Percentiles rank a stretch among this genome's conserved stretches.
These are phyloP conservation scores for Cucurbita maxima DNA, from an alignment of 306 rosid species.

Conservation along the genomic window DNA sequence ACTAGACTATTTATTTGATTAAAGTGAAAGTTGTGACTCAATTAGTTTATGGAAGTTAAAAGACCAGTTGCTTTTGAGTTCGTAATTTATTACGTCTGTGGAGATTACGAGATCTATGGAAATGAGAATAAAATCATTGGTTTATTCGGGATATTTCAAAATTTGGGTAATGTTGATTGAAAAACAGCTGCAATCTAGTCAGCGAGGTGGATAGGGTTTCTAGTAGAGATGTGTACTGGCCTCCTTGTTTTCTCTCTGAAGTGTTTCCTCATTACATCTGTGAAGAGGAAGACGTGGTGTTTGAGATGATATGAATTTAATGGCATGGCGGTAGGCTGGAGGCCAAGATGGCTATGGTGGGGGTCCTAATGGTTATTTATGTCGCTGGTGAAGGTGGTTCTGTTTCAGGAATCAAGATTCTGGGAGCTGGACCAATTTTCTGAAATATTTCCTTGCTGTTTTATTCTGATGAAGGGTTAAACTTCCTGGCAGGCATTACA, in stretches of 20 bases:
- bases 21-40: not conserved
- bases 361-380: slow-evolving; percentile 8
- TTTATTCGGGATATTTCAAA: not conserved
- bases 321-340: not conserved
- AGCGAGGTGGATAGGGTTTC: not conserved
- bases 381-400: slow-evolving; percentile 9
- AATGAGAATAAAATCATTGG: not conserved
- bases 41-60: not conserved
- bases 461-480: slow-evolving; percentile 12
- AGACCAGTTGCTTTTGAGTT: not conserved
- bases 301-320: slow-evolving; percentile 11
- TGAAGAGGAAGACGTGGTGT: slow-evolving; percentile 22
- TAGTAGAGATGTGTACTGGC: not conserved
- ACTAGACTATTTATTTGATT: not conserved
- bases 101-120: not conserved
- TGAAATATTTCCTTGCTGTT: not conserved
- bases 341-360: slow-evolving; percentile 8
- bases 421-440: not conserved
- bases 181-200: not conserved
- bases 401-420: not conserved
- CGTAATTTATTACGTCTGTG: not conserved
- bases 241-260: not conserved
- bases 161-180: not conserved
- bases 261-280: not conserved
- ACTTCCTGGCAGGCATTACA: slow-evolving; percentile 59